These are phyloP conservation scores for Colletotrichum australisinense DNA, from an alignment of 2,329 filamentous ascomycete genomes.

Conservation along the genomic window DNA sequence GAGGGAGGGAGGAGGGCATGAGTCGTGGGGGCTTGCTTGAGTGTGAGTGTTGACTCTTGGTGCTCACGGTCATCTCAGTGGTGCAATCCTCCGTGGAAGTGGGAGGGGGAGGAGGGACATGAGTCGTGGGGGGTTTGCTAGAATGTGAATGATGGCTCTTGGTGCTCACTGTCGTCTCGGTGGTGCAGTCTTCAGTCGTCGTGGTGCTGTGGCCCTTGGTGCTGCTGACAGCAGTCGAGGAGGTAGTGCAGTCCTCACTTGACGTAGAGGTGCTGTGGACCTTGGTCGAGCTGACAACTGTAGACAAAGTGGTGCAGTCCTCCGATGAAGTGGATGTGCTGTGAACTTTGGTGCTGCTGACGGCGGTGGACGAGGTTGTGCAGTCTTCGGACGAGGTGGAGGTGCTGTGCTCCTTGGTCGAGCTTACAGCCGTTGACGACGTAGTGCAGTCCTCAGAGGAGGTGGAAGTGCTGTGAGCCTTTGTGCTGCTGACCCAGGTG, in stretches of 20 bases:
- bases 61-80: background rate
- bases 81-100: background rate
- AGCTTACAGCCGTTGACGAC: background rate
- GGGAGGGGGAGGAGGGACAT: background rate
- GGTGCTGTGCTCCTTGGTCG: background rate
- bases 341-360: conserved; percentile 4
- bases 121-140: conserved; percentile 24
- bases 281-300: background rate
- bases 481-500: conserved; percentile 9
- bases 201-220: background rate
- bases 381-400: background rate
- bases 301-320: background rate
- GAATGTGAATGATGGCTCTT: background rate
- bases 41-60: background rate
- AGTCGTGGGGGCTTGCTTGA: background rate
- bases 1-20: background rate
- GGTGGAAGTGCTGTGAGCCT: background rate
- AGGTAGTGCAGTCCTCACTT: background rate
- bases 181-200: background rate
- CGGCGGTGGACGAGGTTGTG: background rate
- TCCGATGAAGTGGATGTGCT: conserved; percentile 1
- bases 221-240: background rate
- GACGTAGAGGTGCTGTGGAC: background rate
- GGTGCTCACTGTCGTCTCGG: background rate
- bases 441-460: background rate